Percentiles rank a stretch among this genome's conserved stretches.
These are phyloP conservation scores for Xylaria sp. DNA, from an alignment of 2,329 filamentous ascomycete genomes.

Conservation along the genomic window DNA sequence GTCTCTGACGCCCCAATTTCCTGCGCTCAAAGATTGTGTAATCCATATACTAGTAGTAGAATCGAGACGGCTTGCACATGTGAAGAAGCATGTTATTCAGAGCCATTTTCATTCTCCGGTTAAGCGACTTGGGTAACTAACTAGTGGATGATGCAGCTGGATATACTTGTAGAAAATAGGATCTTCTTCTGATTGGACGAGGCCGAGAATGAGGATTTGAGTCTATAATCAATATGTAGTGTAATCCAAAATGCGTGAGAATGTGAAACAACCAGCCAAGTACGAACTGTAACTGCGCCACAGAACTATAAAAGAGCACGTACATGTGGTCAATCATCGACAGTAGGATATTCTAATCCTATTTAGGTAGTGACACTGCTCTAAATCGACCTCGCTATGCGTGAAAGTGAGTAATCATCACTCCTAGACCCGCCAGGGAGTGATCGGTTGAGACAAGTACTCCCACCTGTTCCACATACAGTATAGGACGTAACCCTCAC, in stretches of 20 bases:
- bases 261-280: background rate
- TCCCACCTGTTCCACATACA: slow-evolving; percentile 28
- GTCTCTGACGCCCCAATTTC: slow-evolving; percentile 1
- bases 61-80: background rate
- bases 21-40: slow-evolving; percentile 7
- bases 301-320: slow-evolving; percentile 1
- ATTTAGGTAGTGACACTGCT: slow-evolving; percentile 11
- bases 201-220: background rate
- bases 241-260: background rate
- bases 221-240: background rate
- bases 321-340: background rate
- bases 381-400: slow-evolving; percentile 26
- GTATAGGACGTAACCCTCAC: slow-evolving; percentile 35
- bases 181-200: background rate
- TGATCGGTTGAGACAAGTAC: background rate
- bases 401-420: slow-evolving; percentile 13
- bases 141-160: background rate
- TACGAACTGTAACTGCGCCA: slow-evolving; percentile 5
- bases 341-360: background rate
- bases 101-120: background rate
- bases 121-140: background rate
- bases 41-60: background rate
- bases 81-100: background rate
- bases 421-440: background rate
- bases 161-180: background rate